Percentiles rank a stretch among this genome's conserved stretches.
Conservation (phyloP, 1,284 basidiomycete species). For the Irpex sp. region DNA sequence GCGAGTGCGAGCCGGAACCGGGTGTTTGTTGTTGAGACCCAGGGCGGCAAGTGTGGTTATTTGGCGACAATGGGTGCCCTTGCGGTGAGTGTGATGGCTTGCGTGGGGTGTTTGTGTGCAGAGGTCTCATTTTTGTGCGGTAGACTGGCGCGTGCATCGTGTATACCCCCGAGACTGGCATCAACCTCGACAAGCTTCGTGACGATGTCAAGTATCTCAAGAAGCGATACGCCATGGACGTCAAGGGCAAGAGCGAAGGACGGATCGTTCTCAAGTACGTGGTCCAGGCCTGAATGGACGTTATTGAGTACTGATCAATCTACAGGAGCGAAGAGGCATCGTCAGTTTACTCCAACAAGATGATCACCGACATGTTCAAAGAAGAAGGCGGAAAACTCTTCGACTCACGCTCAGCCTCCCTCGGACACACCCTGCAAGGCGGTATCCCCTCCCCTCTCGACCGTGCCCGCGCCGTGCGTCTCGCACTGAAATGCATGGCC, state of each 20-base stretch:
- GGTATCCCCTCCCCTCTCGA: conserved; percentile 94
- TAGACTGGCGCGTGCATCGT: conserved; percentile 90
- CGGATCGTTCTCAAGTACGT: conserved; percentile 84
- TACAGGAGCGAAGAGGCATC: conserved; percentile 85
- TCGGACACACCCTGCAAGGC: conserved; percentile 96
- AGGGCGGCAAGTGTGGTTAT: conserved; percentile 96
- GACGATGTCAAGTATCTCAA: conserved; percentile 90
- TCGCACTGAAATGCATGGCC: conserved; percentile 90
- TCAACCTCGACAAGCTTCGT: conserved; percentile 78
- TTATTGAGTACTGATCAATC: not conserved
- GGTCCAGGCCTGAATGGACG: not conserved
- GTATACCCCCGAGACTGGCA: conserved; percentile 92
- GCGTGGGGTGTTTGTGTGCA: not conserved
- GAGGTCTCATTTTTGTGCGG: conserved; percentile 7
- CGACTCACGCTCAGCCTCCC: conserved; percentile 89
- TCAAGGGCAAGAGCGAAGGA: conserved; percentile 88
- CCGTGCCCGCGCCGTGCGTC: conserved; percentile 85
- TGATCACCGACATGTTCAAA: conserved; percentile 91
- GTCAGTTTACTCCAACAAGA: conserved; percentile 86
- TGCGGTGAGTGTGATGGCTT: conserved; percentile 58
- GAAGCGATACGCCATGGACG: conserved; percentile 82
- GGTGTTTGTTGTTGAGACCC: conserved; percentile 97
- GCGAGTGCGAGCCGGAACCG: conserved; percentile 93
- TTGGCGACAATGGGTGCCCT: conserved; percentile 94
- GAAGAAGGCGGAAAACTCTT: conserved; percentile 93